Base-by-base conservation (phyloP, 805 yeast genomes). In the Pichia kluyveri region DNA sequence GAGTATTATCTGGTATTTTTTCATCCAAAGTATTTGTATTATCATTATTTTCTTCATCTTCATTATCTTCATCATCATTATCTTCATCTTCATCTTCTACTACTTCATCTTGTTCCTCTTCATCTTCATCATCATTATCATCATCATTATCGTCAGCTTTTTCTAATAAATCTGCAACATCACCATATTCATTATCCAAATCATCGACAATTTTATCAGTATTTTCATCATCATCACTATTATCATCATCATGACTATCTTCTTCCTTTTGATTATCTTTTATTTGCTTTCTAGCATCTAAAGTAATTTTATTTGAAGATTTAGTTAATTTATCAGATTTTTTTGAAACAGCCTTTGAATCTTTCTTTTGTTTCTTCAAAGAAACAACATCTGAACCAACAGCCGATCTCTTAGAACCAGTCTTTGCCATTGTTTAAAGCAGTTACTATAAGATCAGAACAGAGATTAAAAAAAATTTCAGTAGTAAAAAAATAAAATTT, bases 151-250 rank as follows among this genome's bases (percentile, higher is more conserved):
- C 60, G 48, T 72, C 76, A 42, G 51, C 53, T 28, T 49, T 50
- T 36, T 55, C 58, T 47, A 79, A 65, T 46, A 79, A 64, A 31
- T 65, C 72, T 1, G 81, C 79, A 42, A 79, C 79, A 53, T 79
- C 84, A 52, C 70, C 78, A 54, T 70, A 79, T 48, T 79, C 79
- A 8, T 70, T 70, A 62, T 80, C 84, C 38, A 79, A 62, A 56
- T 77, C 75, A 43, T 76, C 73, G 17, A 79, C 76, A 42, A 73
- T 59, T 51, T 70, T 61, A 50, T 73, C 76, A 43, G 69, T 72
- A 27, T 60, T 45, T 18, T 42, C 49, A 17, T 47, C 52, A 12
- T 44, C 52, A 3, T 50, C 48, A 18, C 40, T 34, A 12, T 40
- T 34, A 12, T 40, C 38, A 17, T 44, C 41, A 2, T 36, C 36